phyloP scores from a whole-genome alignment of 179 eudicot species.

The Silene vulgaris region DNA sequence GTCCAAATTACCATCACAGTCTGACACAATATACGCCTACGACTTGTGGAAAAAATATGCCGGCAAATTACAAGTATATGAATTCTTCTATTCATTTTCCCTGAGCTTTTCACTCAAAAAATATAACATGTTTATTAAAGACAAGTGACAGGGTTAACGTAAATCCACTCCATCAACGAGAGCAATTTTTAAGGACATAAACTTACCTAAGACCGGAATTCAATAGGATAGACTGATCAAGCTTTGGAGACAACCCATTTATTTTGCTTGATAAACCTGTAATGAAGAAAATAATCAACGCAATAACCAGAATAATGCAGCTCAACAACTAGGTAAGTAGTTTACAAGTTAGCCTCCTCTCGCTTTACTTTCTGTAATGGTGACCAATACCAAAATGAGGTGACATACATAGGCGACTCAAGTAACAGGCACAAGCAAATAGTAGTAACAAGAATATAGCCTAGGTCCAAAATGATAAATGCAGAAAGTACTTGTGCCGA shows the following conservation, averaged over 20 bases:
- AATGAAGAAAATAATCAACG: conserved; percentile 11
- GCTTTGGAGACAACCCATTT: conserved; percentile 30
- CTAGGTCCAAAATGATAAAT: background rate
- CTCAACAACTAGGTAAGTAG: background rate
- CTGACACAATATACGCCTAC: background rate
- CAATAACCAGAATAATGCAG: background rate
- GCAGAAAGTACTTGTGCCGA: background rate
- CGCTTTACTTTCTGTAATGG: background rate
- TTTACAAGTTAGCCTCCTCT: background rate
- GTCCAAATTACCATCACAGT: background rate
- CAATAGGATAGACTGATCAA: conserved; percentile 26
- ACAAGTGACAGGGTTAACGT: background rate
- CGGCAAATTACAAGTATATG: background rate
- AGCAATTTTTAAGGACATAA: conserved; percentile 7
- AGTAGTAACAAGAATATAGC: background rate
- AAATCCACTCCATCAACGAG: background rate
- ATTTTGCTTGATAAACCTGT: conserved; percentile 43
- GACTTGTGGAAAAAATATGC: background rate
- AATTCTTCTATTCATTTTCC: background rate
- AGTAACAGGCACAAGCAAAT: background rate
- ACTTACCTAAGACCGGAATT: conserved; percentile 32
- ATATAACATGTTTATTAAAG: background rate
- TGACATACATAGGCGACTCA: background rate
- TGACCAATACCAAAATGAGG: background rate
- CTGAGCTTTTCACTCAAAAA: background rate